A percentile compares a stretch with the other conserved stretches of the same genome.
Conservation (phyloP, 352 stramenopile species). For the Globisporangium takayamanum region DNA sequence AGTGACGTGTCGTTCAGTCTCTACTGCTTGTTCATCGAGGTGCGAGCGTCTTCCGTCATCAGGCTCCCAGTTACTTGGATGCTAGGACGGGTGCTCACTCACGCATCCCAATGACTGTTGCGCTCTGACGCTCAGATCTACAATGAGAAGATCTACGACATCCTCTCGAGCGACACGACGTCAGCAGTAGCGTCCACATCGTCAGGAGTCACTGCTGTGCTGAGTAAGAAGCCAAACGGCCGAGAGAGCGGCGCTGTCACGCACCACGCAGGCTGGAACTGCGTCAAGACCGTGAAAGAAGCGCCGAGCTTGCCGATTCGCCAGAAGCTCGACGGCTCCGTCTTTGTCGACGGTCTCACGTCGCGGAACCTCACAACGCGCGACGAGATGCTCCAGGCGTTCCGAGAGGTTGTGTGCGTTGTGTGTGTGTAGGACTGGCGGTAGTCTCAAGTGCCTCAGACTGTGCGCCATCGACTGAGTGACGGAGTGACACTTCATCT, state of each 20-base stretch:
- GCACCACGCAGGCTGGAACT: constrained; percentile 52
- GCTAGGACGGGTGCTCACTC: no score
- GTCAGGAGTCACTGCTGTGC: constrained; percentile 1
- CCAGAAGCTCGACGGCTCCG: constrained; percentile 55
- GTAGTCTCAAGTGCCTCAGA: neutral
- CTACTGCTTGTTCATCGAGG: constrained; percentile 69
- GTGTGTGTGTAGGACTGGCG: no score
- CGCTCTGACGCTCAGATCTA: constrained; percentile 37
- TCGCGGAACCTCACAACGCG: constrained; percentile 36
- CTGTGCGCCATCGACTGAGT: neutral
- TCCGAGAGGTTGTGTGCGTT: constrained; percentile 35
- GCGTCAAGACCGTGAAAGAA: constrained; percentile 35
- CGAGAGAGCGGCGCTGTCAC: constrained; percentile 11
- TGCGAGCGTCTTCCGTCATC: constrained; percentile 8
- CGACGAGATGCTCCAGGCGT: constrained; percentile 49
- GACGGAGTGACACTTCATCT: neutral
- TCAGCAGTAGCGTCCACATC: neutral
- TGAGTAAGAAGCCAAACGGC: constrained; percentile 6
- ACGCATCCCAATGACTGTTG: neutral
- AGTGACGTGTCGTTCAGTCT: constrained; percentile 32
- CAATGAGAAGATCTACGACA: constrained; percentile 77
- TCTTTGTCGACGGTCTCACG: constrained; percentile 68
- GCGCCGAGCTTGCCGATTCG: constrained; percentile 44
- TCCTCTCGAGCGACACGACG: constrained; percentile 29
- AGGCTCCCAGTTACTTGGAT: no score